Evolutionary conservation across 2,329 filamentous ascomycete species (phyloP), one percentile per base, ranked within the genome.

Genomic region (Alternaria brassicae): DNA sequence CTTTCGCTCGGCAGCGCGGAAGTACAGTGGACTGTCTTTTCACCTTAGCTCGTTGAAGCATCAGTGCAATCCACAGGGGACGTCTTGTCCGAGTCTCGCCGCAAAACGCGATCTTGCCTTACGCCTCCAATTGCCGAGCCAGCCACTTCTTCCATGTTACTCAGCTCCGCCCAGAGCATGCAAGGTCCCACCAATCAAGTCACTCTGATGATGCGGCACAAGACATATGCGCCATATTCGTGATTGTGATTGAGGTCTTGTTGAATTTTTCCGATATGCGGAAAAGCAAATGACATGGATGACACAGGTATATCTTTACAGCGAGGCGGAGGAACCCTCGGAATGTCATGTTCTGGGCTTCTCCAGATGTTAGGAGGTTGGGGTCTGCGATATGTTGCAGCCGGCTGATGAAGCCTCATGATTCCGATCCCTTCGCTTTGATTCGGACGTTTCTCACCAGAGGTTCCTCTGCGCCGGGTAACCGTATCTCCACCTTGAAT

Each of bases 401-500:
- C 40, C 42, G 12, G 49, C 30, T 51, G 28, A 21, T 27, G 40
- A 17, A 39, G 40, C 44, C 37, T 60, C 58, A 68, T 64, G 61
- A 55, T 56, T 60, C 62, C 58, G 58, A 48, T 28, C 67, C 67
- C 66, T 75, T 75, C 23, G 72, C 72, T 51, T 72, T 71, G 57
- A 78, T 63, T 39, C 74, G 71, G 36, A 78, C 62, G 42, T 64
- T 75, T 53, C 75, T 71, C 19, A 67, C 67, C 40, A 78, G 58
- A 44, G 72, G 61, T 53, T 76, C 71, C 42, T 78, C 75, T n/a
- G 79, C 77, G 7, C 84, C 84, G 51, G 81, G 81, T 47, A 85
- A 67, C 59, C 70, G 77, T 55, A 87, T 82, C 70, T 84, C 81
- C 41, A 86, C 76, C 58, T 80, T 79, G 71, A 81, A 87, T 53